Evolutionary conservation across 345 rosid species (phyloP).

Genomic region (Anacardium occidentale): DNA sequence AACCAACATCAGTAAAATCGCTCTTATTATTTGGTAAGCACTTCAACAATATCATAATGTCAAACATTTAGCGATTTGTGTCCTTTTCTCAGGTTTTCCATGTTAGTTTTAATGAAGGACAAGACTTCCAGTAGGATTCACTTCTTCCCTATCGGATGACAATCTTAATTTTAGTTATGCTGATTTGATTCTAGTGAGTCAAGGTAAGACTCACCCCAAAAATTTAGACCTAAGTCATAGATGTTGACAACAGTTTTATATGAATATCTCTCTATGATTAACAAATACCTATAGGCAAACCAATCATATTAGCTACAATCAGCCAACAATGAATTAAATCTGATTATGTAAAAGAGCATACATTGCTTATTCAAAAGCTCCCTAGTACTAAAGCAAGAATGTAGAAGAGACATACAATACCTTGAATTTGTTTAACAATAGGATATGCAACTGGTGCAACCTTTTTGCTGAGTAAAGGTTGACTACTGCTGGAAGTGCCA

Average conservation of each 20-base stretch:
- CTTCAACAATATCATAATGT: neutral
- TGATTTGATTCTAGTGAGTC: too few relatives aligned
- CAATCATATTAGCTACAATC: neutral
- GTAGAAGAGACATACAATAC: conserved; percentile 47
- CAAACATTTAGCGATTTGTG: too few relatives aligned
- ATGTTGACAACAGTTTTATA: too few relatives aligned
- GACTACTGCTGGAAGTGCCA: conserved; percentile 38
- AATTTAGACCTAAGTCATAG: too few relatives aligned
- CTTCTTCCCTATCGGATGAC: too few relatives aligned
- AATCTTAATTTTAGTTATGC: too few relatives aligned
- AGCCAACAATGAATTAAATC: neutral
- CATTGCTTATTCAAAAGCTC: neutral
- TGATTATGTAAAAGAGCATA: neutral
- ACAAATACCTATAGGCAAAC: neutral
- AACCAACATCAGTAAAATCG: neutral
- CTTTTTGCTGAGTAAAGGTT: conserved; percentile 45
- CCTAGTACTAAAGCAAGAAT: neutral
- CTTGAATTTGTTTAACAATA: conserved; percentile 47
- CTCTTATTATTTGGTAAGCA: neutral
- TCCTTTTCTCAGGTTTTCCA: too few relatives aligned
- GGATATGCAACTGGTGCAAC: conserved; percentile 39
- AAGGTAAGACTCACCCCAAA: too few relatives aligned
- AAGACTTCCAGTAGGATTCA: too few relatives aligned
- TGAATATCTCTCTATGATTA: too few relatives aligned
- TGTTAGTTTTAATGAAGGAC: too few relatives aligned